phyloP scores from a whole-genome alignment of 345 rosid species.

The Hibiscus tridactylites region DNA sequence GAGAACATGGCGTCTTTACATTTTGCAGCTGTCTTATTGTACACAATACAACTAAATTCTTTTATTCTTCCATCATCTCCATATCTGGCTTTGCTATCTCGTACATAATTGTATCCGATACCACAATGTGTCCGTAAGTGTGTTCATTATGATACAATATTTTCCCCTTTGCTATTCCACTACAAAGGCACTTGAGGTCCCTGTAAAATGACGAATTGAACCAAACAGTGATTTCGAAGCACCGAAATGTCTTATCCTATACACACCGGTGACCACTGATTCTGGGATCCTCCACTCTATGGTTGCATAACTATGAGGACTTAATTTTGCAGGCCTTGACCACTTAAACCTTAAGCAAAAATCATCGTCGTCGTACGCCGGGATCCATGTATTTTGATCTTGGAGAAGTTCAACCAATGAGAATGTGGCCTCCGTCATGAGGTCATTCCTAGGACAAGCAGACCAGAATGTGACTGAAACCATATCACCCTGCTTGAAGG shows the following conservation, averaged over 20 bases:
- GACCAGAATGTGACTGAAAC: conserved; percentile 78
- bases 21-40: not conserved
- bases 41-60: not conserved
- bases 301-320: conserved; percentile 55
- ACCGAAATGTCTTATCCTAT: conserved; percentile 74
- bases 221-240: conserved; percentile 67
- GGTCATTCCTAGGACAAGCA: conserved; percentile 81
- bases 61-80: not conserved
- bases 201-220: conserved; percentile 57
- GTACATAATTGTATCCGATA: not conserved
- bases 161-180: conserved; percentile 22
- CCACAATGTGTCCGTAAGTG: not conserved
- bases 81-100: not conserved
- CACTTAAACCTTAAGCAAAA: conserved; percentile 73
- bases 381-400: conserved; percentile 49
- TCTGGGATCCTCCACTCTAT: conserved; percentile 69
- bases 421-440: conserved; percentile 84
- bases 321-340: conserved; percentile 65
- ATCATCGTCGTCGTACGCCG: conserved; percentile 82
- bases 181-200: conserved; percentile 77
- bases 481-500: conserved; percentile 45
- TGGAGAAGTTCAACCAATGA: conserved; percentile 65
- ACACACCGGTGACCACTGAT: conserved; percentile 52
- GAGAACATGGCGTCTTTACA: no score
- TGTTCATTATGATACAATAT: not conserved